Base-by-base conservation (phyloP, 2,329 filamentous ascomycete species). In the Moelleriella libera region DNA sequence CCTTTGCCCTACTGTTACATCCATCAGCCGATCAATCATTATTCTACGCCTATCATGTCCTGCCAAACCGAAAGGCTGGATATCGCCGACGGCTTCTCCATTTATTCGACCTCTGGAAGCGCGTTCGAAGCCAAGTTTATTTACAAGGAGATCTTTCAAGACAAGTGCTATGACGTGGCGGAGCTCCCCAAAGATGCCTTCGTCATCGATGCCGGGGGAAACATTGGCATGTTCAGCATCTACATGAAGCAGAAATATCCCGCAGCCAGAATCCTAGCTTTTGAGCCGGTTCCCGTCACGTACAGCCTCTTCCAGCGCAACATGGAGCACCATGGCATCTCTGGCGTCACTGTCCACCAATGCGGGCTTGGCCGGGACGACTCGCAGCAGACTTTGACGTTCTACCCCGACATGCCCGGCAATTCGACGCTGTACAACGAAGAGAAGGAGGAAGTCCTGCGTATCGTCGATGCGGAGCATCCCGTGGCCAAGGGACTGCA, bases 191-290 rank as follows among this genome's bases (percentile, higher is more conserved):
- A 46, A 4, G 47, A 51, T 2, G 47, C 53, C 9, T 50, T 55
- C 42, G 49, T 56, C 9, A 44, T 59, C 37, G 57, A 58, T 37
- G 55, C 49, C n/a, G 57, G 57, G 14, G 57, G 54, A 42, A 55
- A 59, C 46, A 56, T 59, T 31, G 57, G 57, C 40, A 41, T 60
- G 29, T 59, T 59, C 48, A 50, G 48, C 30, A 29, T 58, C 2
- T 60, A 54, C 49, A 57, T 55, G 49, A 59, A 57, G 49, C 14
- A 45, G 7, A 53, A 54, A 44, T 55, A 57, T 40, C 57, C 57
- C 1, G 34, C 14, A 2, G 47, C 57, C n/a, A 48, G 46, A 9
- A 55, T 60, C 49, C 45, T 55, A 21, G 57, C 57, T 2, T 58
- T 59, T 32, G 56, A 59, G 50, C 57, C 57, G 4, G 56, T 51